Conservation (phyloP, 805 yeast genomes). For the Danielia oregonensis region DNA sequence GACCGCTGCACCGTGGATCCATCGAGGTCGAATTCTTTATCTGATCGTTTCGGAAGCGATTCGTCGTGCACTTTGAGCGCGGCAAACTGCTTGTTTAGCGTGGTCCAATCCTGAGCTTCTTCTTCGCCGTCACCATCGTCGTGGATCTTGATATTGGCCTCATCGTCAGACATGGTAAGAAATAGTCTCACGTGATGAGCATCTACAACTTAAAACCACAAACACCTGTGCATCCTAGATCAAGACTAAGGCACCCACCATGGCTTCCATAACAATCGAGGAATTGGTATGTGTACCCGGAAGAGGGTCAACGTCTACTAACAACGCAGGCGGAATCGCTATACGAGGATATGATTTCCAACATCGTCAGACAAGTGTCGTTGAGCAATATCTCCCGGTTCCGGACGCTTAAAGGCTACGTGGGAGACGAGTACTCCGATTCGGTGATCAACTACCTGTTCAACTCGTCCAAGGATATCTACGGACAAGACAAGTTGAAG, state of each 20-base stretch:
- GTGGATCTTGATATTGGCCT: conserved; percentile 3
- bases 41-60: conserved; percentile 68
- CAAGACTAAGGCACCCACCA: too few species aligned
- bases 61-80: conserved; percentile 9
- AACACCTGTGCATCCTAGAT: conserved; percentile 2
- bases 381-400: conserved; percentile 22
- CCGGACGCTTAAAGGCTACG: conserved; percentile 14
- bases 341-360: conserved; percentile 30
- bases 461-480: conserved; percentile 38
- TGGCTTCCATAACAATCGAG: conserved; percentile 15
- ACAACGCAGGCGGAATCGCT: conserved; percentile 37
- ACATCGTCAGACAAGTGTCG: conserved; percentile 30
- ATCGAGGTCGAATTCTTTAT: conserved; percentile 83
- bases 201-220: background rate
- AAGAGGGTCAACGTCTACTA: too few species aligned
- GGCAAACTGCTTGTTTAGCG: conserved; percentile 8
- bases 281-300: conserved; percentile 9
- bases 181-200: background rate
- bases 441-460: conserved; percentile 11
- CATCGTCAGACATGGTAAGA: conserved; percentile 10
- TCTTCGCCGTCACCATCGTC: conserved; percentile 35
- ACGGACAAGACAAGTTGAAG: conserved; percentile 47
- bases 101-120: conserved; percentile 53
- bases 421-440: conserved; percentile 8
- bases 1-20: conserved; percentile 54